Percentiles rank a stretch among this genome's conserved stretches.
Conservation (phyloP, 2,329 filamentous ascomycete species). For the Teratosphaeria zuluensis region DNA sequence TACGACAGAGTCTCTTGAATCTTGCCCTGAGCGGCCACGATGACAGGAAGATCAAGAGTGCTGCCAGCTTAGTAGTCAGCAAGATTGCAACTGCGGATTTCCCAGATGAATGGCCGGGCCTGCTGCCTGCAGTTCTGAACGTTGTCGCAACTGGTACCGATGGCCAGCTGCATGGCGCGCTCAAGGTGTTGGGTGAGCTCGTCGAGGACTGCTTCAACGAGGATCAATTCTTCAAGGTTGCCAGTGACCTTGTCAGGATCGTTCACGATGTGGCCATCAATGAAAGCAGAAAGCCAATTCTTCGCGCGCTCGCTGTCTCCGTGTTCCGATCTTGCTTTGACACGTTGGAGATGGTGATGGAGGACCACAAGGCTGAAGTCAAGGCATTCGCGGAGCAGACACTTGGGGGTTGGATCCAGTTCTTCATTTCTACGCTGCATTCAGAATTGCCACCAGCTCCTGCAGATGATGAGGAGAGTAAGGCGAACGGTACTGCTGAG, state of each 20-base stretch:
- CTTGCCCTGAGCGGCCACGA: conserved; percentile 63
- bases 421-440: conserved; percentile 74
- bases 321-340: conserved; percentile 91
- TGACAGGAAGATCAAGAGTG: conserved; percentile 77
- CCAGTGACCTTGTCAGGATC: conserved; percentile 71
- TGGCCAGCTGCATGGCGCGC: conserved; percentile 73
- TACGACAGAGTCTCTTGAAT: conserved; percentile 66
- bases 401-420: conserved; percentile 71
- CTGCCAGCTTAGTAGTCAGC: conserved; percentile 81
- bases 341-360: conserved; percentile 91
- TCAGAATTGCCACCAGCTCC: conserved; percentile 56
- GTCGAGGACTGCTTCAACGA: conserved; percentile 91
- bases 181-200: conserved; percentile 79
- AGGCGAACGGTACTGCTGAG: conserved; percentile 47
- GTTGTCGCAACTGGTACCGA: conserved; percentile 69
- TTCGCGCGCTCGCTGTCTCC: conserved; percentile 77
- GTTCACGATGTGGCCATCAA: conserved; percentile 76
- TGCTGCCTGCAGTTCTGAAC: conserved; percentile 70
- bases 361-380: conserved; percentile 78
- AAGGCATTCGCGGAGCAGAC: conserved; percentile 84
- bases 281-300: conserved; percentile 56
- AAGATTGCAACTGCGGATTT: conserved; percentile 93
- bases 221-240: conserved; percentile 87
- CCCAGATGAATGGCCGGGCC: conserved; percentile 85
- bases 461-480: conserved; percentile 51